Evolutionary conservation across 75 land plant species (phyloP).

Genomic region (Azolla pinnata): DNA sequence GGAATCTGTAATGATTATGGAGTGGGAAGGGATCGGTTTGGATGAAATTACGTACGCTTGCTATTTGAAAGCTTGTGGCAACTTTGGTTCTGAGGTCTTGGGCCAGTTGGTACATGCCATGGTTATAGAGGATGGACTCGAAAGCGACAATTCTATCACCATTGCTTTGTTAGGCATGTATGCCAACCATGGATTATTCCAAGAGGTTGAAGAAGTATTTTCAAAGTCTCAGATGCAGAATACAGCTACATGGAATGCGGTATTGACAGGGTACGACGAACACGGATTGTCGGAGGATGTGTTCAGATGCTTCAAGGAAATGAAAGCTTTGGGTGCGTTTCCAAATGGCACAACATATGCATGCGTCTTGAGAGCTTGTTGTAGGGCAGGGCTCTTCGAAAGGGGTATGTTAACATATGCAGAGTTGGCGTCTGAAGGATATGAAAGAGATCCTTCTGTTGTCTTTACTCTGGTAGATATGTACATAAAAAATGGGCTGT

Average conservation of each 20-base stretch:
- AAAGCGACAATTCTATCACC: background rate
- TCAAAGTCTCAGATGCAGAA: constrained; percentile 2
- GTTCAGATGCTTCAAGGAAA: constrained; percentile 7
- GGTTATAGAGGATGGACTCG: constrained; percentile 1
- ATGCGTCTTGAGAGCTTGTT: constrained; percentile 7
- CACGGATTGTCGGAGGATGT: constrained; percentile 13
- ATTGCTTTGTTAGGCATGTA: constrained; percentile 11
- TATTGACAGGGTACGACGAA: constrained; percentile 22
- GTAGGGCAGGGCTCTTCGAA: constrained; percentile 4
- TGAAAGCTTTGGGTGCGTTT: constrained; percentile 12
- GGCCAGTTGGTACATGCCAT: constrained; percentile 5
- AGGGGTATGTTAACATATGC: constrained; percentile 10
- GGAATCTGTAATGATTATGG: background rate
- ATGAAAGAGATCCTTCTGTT: constrained; percentile 6
- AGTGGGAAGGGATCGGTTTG: constrained; percentile 4
- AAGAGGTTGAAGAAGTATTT: constrained; percentile 7
- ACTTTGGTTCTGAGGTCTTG: background rate
- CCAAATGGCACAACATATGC: constrained; percentile 10
- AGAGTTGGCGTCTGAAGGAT: too few relatives aligned
- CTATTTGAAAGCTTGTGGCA: constrained; percentile 11
- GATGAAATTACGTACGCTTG: constrained; percentile 2
- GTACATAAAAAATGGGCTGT: too few relatives aligned
- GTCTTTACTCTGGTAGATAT: too few relatives aligned
- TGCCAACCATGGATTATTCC: constrained; percentile 5
- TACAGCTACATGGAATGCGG: constrained; percentile 17